phyloP scores from a whole-genome alignment of 2,329 filamentous ascomycete genomes.

The Fusarium mangiferae region DNA sequence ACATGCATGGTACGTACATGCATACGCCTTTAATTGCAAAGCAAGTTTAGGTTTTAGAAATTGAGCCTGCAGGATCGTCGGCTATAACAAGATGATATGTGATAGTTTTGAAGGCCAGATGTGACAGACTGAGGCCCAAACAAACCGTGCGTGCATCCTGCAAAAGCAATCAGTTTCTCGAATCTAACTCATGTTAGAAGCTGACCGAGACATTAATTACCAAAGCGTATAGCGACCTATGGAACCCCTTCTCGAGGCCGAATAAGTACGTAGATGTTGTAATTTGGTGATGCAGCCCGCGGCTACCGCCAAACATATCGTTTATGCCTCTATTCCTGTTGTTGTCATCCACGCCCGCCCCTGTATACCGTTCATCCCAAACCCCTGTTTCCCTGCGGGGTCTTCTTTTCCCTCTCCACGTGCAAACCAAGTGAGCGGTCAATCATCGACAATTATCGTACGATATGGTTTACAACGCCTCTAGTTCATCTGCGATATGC shows the following conservation, averaged over 20 bases:
- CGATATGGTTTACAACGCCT: slow-evolving; percentile 3
- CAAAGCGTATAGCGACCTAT: neutral
- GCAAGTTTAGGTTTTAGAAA: neutral
- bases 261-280: neutral
- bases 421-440: slow-evolving; percentile 12
- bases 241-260: neutral
- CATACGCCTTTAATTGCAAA: neutral
- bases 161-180: neutral
- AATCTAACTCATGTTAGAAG: neutral
- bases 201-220: neutral
- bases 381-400: slow-evolving; percentile 3
- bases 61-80: slow-evolving; percentile 18
- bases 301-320: neutral
- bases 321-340: slow-evolving; percentile 11
- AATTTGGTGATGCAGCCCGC: neutral
- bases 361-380: slow-evolving; percentile 22
- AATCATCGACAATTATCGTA: slow-evolving; percentile 20
- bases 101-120: neutral
- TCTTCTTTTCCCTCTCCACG: slow-evolving; percentile 17
- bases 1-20: neutral
- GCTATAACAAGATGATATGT: slow-evolving; percentile 5
- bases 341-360: neutral
- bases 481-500: neutral
- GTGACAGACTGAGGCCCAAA: neutral
- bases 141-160: neutral